Percentiles rank a stretch among this genome's conserved stretches.
phyloP scores from a whole-genome alignment of 352 stramenopile genomes.

The Pythium aphanidermatum region DNA sequence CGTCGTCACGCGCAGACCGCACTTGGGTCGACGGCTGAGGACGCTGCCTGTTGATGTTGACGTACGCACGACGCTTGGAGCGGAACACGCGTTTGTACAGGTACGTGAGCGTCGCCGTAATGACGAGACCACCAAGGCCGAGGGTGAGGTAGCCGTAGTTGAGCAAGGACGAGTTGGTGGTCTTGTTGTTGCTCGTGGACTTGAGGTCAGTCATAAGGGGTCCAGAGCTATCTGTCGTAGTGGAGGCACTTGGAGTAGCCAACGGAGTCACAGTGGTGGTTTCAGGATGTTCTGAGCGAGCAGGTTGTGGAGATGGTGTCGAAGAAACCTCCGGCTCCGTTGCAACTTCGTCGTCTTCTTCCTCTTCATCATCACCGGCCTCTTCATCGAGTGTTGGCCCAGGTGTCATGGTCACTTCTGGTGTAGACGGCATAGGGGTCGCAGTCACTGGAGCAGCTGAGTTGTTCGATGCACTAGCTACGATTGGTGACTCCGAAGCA shows the following conservation, averaged over 20 bases:
- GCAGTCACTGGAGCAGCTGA: neutral
- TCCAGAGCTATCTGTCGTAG: neutral
- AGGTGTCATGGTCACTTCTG: neutral
- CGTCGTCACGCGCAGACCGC: constrained; percentile 25
- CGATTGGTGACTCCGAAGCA: too few relatives aligned
- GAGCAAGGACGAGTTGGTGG: constrained; percentile 31
- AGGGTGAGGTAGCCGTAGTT: constrained; percentile 63
- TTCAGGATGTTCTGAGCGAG: neutral
- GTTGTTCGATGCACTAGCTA: too few relatives aligned
- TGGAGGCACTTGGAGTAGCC: neutral
- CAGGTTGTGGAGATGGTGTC: neutral
- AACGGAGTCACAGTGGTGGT: neutral
- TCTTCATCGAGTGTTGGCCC: constrained; percentile 2
- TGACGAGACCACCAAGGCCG: constrained; percentile 49
- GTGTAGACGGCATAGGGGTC: neutral
- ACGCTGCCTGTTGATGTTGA: constrained; percentile 54
- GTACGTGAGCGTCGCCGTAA: constrained; percentile 49
- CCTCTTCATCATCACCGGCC: constrained; percentile 15
- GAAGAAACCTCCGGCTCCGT: constrained; percentile 21
- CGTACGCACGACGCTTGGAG: constrained; percentile 49
- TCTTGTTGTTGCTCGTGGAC: constrained; percentile 13
- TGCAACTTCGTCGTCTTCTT: constrained; percentile 18
- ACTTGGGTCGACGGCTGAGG: constrained; percentile 25
- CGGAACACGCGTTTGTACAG: constrained; percentile 72
- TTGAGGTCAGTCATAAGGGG: constrained; percentile 18